phyloP scores from a whole-genome alignment of 2,329 filamentous ascomycete species.

The Penicillium sp. region DNA sequence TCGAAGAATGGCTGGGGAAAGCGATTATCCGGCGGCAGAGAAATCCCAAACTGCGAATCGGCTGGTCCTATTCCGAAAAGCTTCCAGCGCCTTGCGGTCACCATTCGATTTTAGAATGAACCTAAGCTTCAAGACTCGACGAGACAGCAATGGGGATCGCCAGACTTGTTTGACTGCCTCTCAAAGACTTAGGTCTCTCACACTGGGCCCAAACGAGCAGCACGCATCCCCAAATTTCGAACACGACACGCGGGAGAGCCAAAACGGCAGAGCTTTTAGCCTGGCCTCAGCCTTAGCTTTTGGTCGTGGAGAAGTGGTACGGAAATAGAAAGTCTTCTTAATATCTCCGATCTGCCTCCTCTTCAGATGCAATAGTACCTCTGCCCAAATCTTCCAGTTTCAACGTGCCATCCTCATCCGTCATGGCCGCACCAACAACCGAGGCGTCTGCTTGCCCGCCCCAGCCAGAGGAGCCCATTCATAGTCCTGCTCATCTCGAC shows the following conservation, averaged over 20 bases:
- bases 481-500: constrained; percentile 35
- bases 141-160: too few relatives aligned
- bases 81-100: too few relatives aligned
- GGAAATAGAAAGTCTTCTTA: neutral
- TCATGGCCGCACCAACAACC: constrained; percentile 20
- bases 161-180: too few relatives aligned
- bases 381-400: neutral
- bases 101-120: too few relatives aligned
- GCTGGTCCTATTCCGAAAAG: too few relatives aligned
- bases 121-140: too few relatives aligned
- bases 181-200: too few relatives aligned
- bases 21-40: constrained; percentile 17
- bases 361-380: neutral
- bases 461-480: constrained; percentile 28
- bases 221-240: too few relatives aligned
- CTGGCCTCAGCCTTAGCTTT: neutral
- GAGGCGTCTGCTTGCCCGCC: constrained; percentile 7
- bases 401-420: constrained; percentile 3
- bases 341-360: neutral
- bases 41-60: too few relatives aligned
- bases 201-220: too few relatives aligned
- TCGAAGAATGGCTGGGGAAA: constrained; percentile 15
- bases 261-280: constrained; percentile 1
- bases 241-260: too few relatives aligned
- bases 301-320: neutral